phyloP scores from a whole-genome alignment of 768 basidiomycete species.

The Suillus alpinus region DNA sequence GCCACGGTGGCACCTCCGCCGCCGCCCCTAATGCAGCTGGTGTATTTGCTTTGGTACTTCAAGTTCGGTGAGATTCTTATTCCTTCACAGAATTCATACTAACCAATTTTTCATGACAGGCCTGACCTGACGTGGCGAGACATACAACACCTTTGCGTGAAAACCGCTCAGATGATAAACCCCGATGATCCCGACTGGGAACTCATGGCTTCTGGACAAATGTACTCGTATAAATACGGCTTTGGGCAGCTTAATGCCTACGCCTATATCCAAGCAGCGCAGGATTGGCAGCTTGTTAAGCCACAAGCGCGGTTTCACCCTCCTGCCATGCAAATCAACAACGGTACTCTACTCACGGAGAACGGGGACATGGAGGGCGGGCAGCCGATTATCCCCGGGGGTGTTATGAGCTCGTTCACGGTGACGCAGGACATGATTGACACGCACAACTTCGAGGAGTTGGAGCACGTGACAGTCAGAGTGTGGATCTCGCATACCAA shows the following conservation, averaged over 20 bases:
- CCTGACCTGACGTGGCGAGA: conserved; percentile 98
- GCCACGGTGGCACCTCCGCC: conserved; percentile 95
- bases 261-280: conserved; percentile 75
- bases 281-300: conserved; percentile 83
- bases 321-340: conserved; percentile 63
- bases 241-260: conserved; percentile 88
- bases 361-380: conserved; percentile 59
- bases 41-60: conserved; percentile 85
- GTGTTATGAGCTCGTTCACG: conserved; percentile 61
- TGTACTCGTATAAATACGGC: conserved; percentile 91
- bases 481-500: conserved; percentile 90
- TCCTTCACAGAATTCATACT: conserved; percentile 5
- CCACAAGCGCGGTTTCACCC: conserved; percentile 90
- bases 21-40: conserved; percentile 97
- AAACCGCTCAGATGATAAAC: conserved; percentile 75
- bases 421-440: conserved; percentile 66
- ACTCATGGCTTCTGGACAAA: conserved; percentile 49
- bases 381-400: conserved; percentile 59
- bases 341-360: conserved; percentile 48
- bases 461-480: conserved; percentile 90
- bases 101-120: conserved; percentile 34
- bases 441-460: conserved; percentile 74
- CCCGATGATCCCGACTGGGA: conserved; percentile 95
- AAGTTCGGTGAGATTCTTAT: conserved; percentile 64
- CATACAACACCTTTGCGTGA: conserved; percentile 85